phyloP scores from a whole-genome alignment of 1,284 basidiomycete genomes.

The Cryptococcus floricola region DNA sequence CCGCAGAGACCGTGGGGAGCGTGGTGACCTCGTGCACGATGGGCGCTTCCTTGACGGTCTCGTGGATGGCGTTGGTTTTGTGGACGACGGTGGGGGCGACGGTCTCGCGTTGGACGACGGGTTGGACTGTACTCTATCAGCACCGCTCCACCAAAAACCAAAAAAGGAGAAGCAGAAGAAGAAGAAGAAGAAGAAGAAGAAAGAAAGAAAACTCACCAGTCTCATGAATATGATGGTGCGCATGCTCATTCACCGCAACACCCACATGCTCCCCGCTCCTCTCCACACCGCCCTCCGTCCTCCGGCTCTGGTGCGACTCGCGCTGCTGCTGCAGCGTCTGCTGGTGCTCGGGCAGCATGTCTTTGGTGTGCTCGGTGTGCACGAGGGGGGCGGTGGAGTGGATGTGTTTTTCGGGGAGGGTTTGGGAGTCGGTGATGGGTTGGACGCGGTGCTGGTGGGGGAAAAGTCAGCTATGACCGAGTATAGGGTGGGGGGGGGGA shows the following conservation, averaged over 20 bases:
- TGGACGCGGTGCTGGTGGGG: constrained; percentile 43
- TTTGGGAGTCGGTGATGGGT: constrained; percentile 40
- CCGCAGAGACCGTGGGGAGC: constrained; percentile 33
- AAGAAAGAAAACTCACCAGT: constrained; percentile 33
- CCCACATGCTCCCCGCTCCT: constrained; percentile 29
- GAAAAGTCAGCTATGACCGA: constrained; percentile 8
- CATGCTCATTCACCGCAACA: constrained; percentile 40
- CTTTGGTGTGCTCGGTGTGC: constrained; percentile 41
- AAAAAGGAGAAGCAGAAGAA: neutral
- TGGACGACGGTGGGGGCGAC: constrained; percentile 44
- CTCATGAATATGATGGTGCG: constrained; percentile 48
- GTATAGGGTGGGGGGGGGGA: neutral
- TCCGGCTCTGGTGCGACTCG: constrained; percentile 28
- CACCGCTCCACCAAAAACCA: neutral
- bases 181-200: no score
- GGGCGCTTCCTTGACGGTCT: constrained; percentile 45
- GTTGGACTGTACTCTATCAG: constrained; percentile 30
- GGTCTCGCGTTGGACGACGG: constrained; percentile 48
- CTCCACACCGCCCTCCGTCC: constrained; percentile 26
- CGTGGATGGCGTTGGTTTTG: constrained; percentile 44
- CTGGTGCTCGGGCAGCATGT: constrained; percentile 48
- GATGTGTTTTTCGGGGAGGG: constrained; percentile 39
- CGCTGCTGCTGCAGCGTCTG: constrained; percentile 43
- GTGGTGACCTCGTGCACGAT: constrained; percentile 41
- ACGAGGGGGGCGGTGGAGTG: constrained; percentile 31